These are phyloP conservation scores for Saccharomycopsis crataegensis DNA, from an alignment of 1,139 yeast genomes.

Conservation along the genomic window DNA sequence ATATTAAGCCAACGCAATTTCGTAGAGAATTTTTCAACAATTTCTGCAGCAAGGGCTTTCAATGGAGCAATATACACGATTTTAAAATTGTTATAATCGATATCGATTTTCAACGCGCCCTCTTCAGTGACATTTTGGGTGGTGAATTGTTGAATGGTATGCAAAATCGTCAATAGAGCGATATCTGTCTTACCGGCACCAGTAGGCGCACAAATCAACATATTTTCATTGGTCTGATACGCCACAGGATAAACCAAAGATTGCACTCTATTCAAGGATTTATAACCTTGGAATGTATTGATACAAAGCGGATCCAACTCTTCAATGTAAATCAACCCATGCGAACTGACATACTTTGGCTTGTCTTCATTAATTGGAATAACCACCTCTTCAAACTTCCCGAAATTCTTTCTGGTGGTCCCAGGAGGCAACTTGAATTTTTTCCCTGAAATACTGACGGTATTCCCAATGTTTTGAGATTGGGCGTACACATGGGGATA, in stretches of 20 bases:
- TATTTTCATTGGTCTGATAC: constrained; percentile 59
- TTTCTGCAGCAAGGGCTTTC: constrained; percentile 93
- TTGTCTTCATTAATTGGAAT: constrained; percentile 48
- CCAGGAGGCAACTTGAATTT: constrained; percentile 77
- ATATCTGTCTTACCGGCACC: constrained; percentile 99
- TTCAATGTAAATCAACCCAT: constrained; percentile 44
- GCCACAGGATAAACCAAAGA: constrained; percentile 76
- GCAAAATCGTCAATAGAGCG: constrained; percentile 72
- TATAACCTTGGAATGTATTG: constrained; percentile 78
- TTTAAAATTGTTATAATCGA: constrained; percentile 49
- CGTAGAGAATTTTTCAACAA: constrained; percentile 77
- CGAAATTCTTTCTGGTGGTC: constrained; percentile 55
- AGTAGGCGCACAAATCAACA: constrained; percentile 91
- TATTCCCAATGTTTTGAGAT: constrained; percentile 51
- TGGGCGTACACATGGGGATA: constrained; percentile 78
- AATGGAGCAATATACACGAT: constrained; percentile 90
- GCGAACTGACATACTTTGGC: constrained; percentile 35
- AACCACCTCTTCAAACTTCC: constrained; percentile 72
- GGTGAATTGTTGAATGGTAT: constrained; percentile 51
- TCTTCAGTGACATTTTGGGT: constrained; percentile 36
- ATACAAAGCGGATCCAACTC: constrained; percentile 73
- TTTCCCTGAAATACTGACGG: constrained; percentile 60
- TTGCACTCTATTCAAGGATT: constrained; percentile 72
- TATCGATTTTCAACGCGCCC: constrained; percentile 13
- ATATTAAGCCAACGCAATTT: constrained; percentile 62